Conservation (phyloP, 1,284 basidiomycete species). For the Sporisorium iseilematis-ciliati region DNA sequence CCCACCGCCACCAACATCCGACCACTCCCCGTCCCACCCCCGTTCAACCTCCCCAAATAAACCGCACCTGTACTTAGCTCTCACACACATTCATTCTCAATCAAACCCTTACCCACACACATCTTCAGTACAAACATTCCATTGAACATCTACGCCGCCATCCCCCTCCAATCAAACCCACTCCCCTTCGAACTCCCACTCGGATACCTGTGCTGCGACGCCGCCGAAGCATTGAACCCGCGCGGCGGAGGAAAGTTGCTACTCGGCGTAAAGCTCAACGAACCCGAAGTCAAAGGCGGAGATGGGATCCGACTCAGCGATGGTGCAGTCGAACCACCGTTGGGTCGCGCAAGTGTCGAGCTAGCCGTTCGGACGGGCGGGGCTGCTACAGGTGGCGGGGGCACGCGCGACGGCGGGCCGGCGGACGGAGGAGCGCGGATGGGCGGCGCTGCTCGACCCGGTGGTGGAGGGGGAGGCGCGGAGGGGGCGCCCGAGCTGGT, state of each 20-base stretch:
- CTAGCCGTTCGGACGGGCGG: conserved; percentile 59
- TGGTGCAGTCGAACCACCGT: conserved; percentile 15
- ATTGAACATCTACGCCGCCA: conserved; percentile 8
- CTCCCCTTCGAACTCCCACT: conserved; percentile 42
- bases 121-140: background rate
- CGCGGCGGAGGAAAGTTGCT: conserved; percentile 45
- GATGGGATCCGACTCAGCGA: conserved; percentile 31
- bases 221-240: conserved; percentile 39
- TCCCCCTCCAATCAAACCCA: conserved; percentile 34
- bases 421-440: conserved; percentile 77
- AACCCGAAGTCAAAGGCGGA: conserved; percentile 40
- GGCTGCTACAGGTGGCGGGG: conserved; percentile 73
- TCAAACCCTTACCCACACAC: background rate
- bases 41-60: conserved; percentile 24
- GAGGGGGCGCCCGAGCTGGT: conserved; percentile 15
- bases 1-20: too few relatives aligned
- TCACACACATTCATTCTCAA: conserved; percentile 5
- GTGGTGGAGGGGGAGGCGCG: conserved; percentile 76
- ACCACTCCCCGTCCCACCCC: conserved; percentile 31
- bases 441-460: conserved; percentile 79
- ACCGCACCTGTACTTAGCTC: background rate
- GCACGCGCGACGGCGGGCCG: conserved; percentile 76
- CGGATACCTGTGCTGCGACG: conserved; percentile 44
- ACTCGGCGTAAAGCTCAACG: conserved; percentile 38
- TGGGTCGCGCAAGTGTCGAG: conserved; percentile 32